A percentile compares a stretch with the other conserved stretches of the same genome.
Evolutionary conservation across 2,329 filamentous ascomycete species (phyloP).

Genomic region (Xylariaceae sp.): DNA sequence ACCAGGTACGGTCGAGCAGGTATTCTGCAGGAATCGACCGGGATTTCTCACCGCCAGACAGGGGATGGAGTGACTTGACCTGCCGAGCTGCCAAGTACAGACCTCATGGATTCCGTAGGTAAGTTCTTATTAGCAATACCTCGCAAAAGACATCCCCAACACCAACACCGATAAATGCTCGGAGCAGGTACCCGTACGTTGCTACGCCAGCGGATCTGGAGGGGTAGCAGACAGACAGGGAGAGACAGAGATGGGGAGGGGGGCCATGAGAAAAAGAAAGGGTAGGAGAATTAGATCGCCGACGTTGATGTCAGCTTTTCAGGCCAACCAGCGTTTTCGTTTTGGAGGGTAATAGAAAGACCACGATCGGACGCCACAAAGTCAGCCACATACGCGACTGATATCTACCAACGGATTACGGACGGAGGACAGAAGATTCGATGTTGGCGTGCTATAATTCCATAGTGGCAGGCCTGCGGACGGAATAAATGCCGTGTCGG

Average conservation of each 20-base stretch:
- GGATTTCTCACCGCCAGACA: conserved; percentile 16
- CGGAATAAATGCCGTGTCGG: conserved; percentile 18
- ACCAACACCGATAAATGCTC: too few species aligned
- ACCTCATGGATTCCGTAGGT: too few species aligned
- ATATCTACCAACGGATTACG: neutral
- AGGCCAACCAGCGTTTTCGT: neutral
- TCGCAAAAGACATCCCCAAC: too few species aligned
- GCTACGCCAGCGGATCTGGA: neutral
- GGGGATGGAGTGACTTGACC: neutral
- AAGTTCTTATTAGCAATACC: too few species aligned
- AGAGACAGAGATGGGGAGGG: neutral
- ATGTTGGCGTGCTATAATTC: neutral
- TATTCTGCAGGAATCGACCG: conserved; percentile 7
- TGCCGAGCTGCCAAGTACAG: neutral
- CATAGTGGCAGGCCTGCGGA: too few species aligned
- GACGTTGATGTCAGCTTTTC: neutral
- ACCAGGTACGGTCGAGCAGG: neutral
- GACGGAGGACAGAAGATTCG: neutral
- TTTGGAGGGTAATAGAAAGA: neutral
- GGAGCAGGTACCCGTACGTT: neutral
- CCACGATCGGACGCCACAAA: neutral
- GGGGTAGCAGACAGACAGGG: neutral
- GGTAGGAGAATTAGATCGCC: neutral
- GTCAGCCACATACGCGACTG: neutral
- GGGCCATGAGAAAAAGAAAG: neutral